Evolutionary conservation across 257 asterid genomes (phyloP).

Genomic region (Haberlea rhodopensis): DNA sequence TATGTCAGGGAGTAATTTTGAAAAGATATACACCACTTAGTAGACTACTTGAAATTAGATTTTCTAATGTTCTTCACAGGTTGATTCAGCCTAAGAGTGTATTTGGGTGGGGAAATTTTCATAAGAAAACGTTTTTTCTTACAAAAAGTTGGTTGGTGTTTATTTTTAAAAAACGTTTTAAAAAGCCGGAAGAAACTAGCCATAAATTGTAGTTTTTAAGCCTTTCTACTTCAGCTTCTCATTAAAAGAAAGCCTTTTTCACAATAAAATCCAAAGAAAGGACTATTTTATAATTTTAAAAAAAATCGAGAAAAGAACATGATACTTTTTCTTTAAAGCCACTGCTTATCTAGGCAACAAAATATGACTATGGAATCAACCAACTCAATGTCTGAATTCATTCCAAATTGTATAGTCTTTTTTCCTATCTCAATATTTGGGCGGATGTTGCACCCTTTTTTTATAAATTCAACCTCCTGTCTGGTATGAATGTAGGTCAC

Average conservation of each 20-base stretch:
- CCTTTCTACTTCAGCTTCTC: not conserved
- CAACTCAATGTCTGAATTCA: not conserved
- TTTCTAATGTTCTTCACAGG: not conserved
- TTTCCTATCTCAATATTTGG: not conserved
- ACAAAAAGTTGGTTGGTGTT: too few relatives aligned
- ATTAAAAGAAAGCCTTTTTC: not conserved
- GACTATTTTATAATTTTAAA: too few relatives aligned
- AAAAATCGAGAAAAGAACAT: not conserved
- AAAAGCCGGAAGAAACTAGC: not conserved
- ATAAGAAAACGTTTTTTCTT: too few relatives aligned
- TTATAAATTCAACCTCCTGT: not conserved
- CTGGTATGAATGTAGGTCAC: not conserved
- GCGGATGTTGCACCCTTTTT: not conserved
- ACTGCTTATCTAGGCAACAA: not conserved
- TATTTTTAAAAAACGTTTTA: not conserved
- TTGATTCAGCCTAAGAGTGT: not conserved
- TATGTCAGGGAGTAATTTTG: conserved; percentile 13
- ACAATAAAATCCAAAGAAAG: too few relatives aligned
- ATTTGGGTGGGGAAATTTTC: not conserved
- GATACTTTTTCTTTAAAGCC: not conserved
- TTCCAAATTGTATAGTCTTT: not conserved
- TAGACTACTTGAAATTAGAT: not conserved
- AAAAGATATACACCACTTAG: not conserved
- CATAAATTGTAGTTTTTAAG: not conserved
- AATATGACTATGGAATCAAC: not conserved